Percentiles rank a stretch among this genome's conserved stretches.
These are phyloP conservation scores for Colletotrichum australisinense DNA, from an alignment of 2,329 filamentous ascomycete genomes.

Conservation along the genomic window DNA sequence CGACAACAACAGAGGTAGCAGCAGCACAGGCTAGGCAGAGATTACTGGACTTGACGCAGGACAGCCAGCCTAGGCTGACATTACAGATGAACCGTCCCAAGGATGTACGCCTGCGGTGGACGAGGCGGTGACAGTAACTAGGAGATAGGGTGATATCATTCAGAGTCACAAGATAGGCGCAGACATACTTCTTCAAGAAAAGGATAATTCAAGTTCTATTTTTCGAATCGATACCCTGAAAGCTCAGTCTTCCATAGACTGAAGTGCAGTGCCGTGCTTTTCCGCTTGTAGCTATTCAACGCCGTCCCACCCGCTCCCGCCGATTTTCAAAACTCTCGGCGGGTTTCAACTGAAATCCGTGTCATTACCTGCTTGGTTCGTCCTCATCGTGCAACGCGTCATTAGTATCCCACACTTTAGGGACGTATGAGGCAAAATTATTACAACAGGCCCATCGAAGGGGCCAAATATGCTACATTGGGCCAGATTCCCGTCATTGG, in stretches of 20 bases:
- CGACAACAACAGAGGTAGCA: neutral
- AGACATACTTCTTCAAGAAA: neutral
- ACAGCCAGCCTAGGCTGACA: neutral
- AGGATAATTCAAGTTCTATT: slow-evolving; percentile 8
- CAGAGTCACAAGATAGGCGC: neutral
- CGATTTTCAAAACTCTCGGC: neutral
- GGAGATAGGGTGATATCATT: no score
- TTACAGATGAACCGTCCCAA: slow-evolving; percentile 5
- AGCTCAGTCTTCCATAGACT: neutral
- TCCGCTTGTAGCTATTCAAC: neutral
- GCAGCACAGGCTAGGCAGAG: neutral
- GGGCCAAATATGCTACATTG: neutral
- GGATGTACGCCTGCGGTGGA: neutral
- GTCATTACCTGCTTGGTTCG: neutral
- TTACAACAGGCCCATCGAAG: neutral
- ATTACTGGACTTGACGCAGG: neutral
- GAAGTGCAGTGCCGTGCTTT: neutral
- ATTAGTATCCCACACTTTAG: neutral
- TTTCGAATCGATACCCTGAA: neutral
- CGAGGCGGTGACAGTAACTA: neutral
- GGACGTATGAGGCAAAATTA: neutral
- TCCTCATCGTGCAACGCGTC: neutral
- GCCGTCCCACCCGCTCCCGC: neutral
- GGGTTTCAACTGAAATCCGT: neutral
- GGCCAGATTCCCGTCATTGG: neutral